A percentile compares a stretch with the other conserved stretches of the same genome.
These are phyloP conservation scores for Thermochaetoides dissita DNA, from an alignment of 2,329 filamentous ascomycete genomes.

Conservation along the genomic window DNA sequence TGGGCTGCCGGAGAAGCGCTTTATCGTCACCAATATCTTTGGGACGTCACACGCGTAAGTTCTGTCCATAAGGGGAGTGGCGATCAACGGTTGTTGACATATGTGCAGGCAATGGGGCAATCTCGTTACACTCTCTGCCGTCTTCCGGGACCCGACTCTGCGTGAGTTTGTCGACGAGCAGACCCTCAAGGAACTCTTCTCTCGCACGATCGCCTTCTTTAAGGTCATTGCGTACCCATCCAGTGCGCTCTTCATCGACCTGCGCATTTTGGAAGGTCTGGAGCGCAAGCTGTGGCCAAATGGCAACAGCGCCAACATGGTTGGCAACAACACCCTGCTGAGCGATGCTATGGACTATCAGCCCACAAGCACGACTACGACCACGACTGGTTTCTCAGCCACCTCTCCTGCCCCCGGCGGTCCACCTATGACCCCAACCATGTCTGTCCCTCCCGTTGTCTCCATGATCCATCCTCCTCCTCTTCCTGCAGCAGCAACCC, in stretches of 20 bases:
- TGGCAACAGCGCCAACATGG: constrained; percentile 4
- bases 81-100: neutral
- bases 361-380: constrained; percentile 3
- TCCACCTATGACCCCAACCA: neutral
- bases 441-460: neutral
- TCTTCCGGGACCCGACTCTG: constrained; percentile 54
- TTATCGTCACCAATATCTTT: constrained; percentile 90
- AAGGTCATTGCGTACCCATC: constrained; percentile 55
- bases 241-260: constrained; percentile 60
- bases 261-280: constrained; percentile 53
- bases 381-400: neutral
- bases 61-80: neutral
- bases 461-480: neutral
- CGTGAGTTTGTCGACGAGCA: constrained; percentile 40
- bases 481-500: neutral
- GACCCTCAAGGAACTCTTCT: constrained; percentile 46
- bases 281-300: constrained; percentile 27
- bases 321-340: constrained; percentile 8
- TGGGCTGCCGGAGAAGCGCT: constrained; percentile 45
- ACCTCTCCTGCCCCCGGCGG: neutral
- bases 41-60: constrained; percentile 90
- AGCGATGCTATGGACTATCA: constrained; percentile 11
- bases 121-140: constrained; percentile 75
- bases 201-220: constrained; percentile 65
- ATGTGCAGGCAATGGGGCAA: constrained; percentile 74